A percentile compares a stretch with the other conserved stretches of the same genome.
Conservation (phyloP, 2,329 filamentous ascomycete species). For the Thermothelomyces thermophilus region DNA sequence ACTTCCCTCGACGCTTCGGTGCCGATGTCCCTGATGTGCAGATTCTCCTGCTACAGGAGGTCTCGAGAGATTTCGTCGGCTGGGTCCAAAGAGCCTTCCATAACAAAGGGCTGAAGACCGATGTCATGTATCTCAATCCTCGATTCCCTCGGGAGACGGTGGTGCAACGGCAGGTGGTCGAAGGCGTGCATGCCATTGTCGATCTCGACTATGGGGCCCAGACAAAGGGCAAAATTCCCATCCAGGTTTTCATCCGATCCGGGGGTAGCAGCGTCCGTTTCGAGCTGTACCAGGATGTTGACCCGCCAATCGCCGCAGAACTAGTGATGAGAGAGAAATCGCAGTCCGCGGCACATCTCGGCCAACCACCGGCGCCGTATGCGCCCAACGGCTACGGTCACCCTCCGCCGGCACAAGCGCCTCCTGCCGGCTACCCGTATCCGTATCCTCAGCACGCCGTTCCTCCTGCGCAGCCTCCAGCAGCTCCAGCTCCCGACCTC, state of each 20-base stretch:
- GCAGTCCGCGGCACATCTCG: constrained; percentile 27
- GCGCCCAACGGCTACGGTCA: constrained; percentile 22
- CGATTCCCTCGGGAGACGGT: constrained; percentile 70
- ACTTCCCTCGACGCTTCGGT: constrained; percentile 66
- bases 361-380: constrained; percentile 27
- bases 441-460: constrained; percentile 16
- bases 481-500: constrained; percentile 17
- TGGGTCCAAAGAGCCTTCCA: constrained; percentile 77
- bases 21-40: constrained; percentile 83
- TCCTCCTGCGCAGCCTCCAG: constrained; percentile 22
- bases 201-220: constrained; percentile 68
- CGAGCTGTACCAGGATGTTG: constrained; percentile 80
- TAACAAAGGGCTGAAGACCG: constrained; percentile 62
- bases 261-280: constrained; percentile 68
- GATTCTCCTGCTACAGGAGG: constrained; percentile 71
- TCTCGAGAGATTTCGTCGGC: constrained; percentile 70
- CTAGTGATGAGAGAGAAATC: constrained; percentile 68
- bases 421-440: constrained; percentile 19
- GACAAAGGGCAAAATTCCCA: constrained; percentile 62
- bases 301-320: constrained; percentile 71
- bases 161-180: constrained; percentile 77
- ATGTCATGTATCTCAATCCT: constrained; percentile 73
- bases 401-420: constrained; percentile 15
- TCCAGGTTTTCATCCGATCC: constrained; percentile 81
- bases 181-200: constrained; percentile 81